phyloP scores from a whole-genome alignment of 2,329 filamentous ascomycete genomes.

The Colletotrichum simmondsii region DNA sequence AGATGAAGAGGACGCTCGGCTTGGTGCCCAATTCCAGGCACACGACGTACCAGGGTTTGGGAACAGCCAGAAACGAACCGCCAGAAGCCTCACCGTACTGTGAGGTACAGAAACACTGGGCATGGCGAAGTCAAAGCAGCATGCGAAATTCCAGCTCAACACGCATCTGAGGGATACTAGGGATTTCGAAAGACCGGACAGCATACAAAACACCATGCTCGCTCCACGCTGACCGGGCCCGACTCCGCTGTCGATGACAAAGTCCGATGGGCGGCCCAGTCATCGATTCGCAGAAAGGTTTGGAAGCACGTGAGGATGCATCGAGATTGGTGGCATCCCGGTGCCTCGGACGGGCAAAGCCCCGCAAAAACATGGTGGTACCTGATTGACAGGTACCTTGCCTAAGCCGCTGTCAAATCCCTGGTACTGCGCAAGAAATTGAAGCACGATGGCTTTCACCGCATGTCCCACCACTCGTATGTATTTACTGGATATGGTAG shows the following conservation, averaged over 20 bases:
- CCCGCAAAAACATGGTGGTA: conserved; percentile 14
- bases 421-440: not conserved
- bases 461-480: not conserved
- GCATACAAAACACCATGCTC: not conserved
- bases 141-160: not conserved
- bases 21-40: not conserved
- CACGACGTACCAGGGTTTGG: not conserved
- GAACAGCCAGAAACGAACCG: not conserved
- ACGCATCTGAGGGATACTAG: conserved; percentile 9
- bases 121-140: not conserved
- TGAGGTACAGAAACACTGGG: not conserved
- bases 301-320: conserved; percentile 3
- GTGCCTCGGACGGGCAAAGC: not conserved
- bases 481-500: too few relatives aligned
- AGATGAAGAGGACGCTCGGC: not conserved
- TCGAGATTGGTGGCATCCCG: conserved; percentile 17
- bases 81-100: not conserved
- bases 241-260: not conserved
- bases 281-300: conserved; percentile 1
- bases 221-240: not conserved
- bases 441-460: not conserved
- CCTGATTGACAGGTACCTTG: conserved; percentile 6
- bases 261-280: conserved; percentile 8
- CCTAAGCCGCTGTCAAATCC: too few relatives aligned
- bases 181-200: not conserved